These are phyloP conservation scores for Isabelozyma heimii DNA, from an alignment of 805 yeast genomes.

Conservation along the genomic window DNA sequence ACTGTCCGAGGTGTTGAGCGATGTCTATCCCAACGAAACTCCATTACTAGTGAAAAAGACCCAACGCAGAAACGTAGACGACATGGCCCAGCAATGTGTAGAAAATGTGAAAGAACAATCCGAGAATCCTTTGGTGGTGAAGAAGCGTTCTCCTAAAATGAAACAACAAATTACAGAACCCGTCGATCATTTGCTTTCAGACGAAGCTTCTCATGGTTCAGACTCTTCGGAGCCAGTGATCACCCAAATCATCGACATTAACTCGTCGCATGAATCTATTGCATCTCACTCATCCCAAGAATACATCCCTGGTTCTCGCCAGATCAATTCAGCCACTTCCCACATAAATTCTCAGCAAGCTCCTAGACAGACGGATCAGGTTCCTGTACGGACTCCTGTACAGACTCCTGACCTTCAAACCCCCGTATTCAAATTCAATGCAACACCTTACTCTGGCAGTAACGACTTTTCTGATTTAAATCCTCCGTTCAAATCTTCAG, in stretches of 20 bases:
- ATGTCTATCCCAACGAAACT: slow-evolving; percentile 30
- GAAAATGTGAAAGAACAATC: too few relatives aligned
- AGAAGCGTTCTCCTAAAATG: not conserved
- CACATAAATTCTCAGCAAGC: too few relatives aligned
- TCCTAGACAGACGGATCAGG: too few relatives aligned
- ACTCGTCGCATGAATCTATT: not conserved
- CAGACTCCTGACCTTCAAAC: not conserved
- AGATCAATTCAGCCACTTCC: not conserved
- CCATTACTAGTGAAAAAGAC: slow-evolving; percentile 33
- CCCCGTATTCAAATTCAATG: not conserved
- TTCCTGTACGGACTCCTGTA: too few relatives aligned
- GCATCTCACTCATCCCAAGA: not conserved
- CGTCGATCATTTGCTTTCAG: too few relatives aligned
- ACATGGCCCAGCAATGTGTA: not conserved
- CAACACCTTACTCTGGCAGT: not conserved
- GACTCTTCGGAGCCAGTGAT: not conserved
- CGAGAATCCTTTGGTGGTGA: not conserved
- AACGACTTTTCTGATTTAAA: not conserved
- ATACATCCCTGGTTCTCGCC: not conserved
- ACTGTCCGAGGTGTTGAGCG: slow-evolving; percentile 42
- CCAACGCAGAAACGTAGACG: slow-evolving; percentile 2
- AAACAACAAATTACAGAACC: too few relatives aligned
- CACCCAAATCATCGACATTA: not conserved
- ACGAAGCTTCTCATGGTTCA: not conserved
- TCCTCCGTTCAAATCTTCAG: not conserved